Evolutionary conservation across 2,329 filamentous ascomycete species (phyloP).

Genomic region (Fragosphaeria purpurea): DNA sequence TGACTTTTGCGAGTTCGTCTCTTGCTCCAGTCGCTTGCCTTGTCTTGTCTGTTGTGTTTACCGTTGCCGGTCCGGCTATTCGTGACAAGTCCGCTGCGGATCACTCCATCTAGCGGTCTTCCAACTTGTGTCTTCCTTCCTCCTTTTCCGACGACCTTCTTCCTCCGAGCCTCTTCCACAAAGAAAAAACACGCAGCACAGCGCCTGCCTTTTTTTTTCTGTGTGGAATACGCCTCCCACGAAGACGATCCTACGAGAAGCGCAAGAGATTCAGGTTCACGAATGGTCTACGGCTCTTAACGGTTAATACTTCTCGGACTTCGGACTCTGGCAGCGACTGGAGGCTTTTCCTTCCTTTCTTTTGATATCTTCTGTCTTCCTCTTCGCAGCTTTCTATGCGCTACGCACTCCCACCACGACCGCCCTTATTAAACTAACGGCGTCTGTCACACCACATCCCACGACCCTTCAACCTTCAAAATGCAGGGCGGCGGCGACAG

Average conservation of each 20-base stretch:
- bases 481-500: conserved; percentile 48
- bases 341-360: conserved; percentile 9
- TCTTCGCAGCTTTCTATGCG: conserved; percentile 17
- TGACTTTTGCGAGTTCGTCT: conserved; percentile 46
- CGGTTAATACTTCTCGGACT: conserved; percentile 10
- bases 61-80: conserved; percentile 43
- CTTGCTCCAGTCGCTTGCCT: conserved; percentile 53
- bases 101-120: conserved; percentile 31
- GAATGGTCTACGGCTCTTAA: conserved; percentile 12
- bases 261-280: conserved; percentile 12
- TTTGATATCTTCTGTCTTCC: background rate
- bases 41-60: conserved; percentile 34
- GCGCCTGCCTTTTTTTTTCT: background rate
- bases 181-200: too few relatives aligned
- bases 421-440: background rate
- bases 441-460: too few relatives aligned
- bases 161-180: conserved; percentile 4
- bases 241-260: conserved; percentile 10
- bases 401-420: conserved; percentile 10
- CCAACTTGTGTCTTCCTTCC: conserved; percentile 17
- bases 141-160: conserved; percentile 3
- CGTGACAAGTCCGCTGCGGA: conserved; percentile 37
- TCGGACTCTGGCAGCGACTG: conserved; percentile 15
- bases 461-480: conserved; percentile 28
- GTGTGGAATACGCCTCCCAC: background rate